These are phyloP conservation scores for Trichodelitschia bisporula DNA, from an alignment of 495 filamentous ascomycete genomes.

Conservation along the genomic window DNA sequence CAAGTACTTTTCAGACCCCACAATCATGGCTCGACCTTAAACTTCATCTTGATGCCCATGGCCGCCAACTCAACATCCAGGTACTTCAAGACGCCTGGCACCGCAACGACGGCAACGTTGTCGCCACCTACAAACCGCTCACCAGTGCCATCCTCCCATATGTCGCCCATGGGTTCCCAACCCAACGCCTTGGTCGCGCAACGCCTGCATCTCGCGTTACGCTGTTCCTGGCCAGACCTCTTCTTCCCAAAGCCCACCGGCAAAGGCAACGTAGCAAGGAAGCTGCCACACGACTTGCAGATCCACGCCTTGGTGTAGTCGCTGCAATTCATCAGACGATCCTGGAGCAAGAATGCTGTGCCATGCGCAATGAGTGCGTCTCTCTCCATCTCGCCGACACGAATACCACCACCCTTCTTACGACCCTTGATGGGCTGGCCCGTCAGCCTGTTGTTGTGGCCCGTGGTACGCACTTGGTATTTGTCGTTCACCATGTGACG, in stretches of 20 bases:
- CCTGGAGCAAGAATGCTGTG: constrained; percentile 80
- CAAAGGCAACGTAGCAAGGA: constrained; percentile 57
- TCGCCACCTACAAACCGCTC: constrained; percentile 63
- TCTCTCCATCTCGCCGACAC: constrained; percentile 97
- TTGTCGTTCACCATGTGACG: constrained; percentile 99
- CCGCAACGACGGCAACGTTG: constrained; percentile 70
- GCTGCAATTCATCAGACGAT: constrained; percentile 88
- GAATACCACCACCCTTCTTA: constrained; percentile 88
- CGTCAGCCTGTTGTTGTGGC: constrained; percentile 64
- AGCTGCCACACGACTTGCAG: constrained; percentile 67
- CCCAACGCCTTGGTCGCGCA: constrained; percentile 29
- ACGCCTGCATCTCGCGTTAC: constrained; percentile 58
- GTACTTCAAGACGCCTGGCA: constrained; percentile 79
- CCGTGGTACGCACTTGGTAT: constrained; percentile 92
- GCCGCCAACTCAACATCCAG: constrained; percentile 84
- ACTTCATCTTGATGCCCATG: constrained; percentile 82
- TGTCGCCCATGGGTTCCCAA: constrained; percentile 38
- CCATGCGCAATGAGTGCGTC: constrained; percentile 88
- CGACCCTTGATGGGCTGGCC: constrained; percentile 94
- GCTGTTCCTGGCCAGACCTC: constrained; percentile 19
- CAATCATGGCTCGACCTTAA: constrained; percentile 40
- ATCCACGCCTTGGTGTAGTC: constrained; percentile 75
- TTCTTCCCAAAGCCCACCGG: constrained; percentile 27
- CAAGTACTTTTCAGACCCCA: too few relatives aligned
- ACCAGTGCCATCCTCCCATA: constrained; percentile 84